A percentile compares a stretch with the other conserved stretches of the same genome.
Conservation (phyloP, 805 yeast species). For the Wickerhamiella azymoides region DNA sequence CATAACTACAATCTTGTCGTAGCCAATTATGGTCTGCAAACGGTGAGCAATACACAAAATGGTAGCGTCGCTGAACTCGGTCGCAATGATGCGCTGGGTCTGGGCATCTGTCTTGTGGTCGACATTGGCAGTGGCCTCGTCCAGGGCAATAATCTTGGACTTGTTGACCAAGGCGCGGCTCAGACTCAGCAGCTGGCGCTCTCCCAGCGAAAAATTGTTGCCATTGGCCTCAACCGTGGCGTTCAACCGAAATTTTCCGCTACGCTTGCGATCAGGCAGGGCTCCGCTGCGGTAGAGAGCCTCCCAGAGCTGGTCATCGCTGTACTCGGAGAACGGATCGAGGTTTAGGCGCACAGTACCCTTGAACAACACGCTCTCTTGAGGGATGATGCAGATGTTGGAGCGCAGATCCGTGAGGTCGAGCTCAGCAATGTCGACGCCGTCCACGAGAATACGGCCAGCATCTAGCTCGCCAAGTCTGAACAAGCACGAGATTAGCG, state of each 20-base stretch:
- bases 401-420: constrained; percentile 60
- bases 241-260: constrained; percentile 45
- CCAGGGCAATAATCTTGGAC: constrained; percentile 47
- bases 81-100: constrained; percentile 44
- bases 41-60: constrained; percentile 64
- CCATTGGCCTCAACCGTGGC: constrained; percentile 53
- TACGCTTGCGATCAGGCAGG: constrained; percentile 22
- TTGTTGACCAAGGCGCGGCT: constrained; percentile 58
- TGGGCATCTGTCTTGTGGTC: constrained; percentile 58
- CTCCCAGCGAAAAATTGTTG: constrained; percentile 50
- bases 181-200: constrained; percentile 53
- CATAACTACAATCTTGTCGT: constrained; percentile 46
- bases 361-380: constrained; percentile 72
- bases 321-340: constrained; percentile 52
- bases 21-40: constrained; percentile 42
- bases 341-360: constrained; percentile 64
- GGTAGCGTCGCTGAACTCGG: constrained; percentile 48
- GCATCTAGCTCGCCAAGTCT: constrained; percentile 45
- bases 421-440: constrained; percentile 43
- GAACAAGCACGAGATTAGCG: constrained; percentile 54
- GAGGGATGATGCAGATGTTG: constrained; percentile 72
- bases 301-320: constrained; percentile 54
- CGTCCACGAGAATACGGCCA: constrained; percentile 52
- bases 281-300: constrained; percentile 44
- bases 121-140: constrained; percentile 68